Evolutionary conservation across 495 filamentous ascomycete genomes (phyloP).

Genomic region (Terfezia boudieri): DNA sequence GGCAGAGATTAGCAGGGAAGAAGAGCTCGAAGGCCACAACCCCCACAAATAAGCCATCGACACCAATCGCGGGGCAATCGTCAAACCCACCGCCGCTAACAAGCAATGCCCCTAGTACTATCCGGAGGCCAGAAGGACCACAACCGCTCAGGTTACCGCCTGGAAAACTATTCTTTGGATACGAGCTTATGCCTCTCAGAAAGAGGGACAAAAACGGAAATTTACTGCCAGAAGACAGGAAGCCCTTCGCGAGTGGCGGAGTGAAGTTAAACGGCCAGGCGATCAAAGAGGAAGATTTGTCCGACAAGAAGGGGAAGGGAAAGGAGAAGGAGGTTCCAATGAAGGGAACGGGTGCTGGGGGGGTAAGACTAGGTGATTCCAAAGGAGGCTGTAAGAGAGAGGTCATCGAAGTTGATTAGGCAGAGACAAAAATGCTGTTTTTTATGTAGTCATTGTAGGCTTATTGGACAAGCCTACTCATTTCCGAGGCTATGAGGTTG

Average conservation of each 20-base stretch:
- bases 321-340: slow-evolving; percentile 1
- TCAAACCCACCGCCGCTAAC: slow-evolving; percentile 32
- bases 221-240: slow-evolving; percentile 36
- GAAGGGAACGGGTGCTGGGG: not conserved
- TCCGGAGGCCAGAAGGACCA: slow-evolving; percentile 33
- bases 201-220: slow-evolving; percentile 50
- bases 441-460: too few species aligned
- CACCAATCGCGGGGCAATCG: slow-evolving; percentile 48
- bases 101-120: slow-evolving; percentile 19
- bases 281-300: slow-evolving; percentile 27
- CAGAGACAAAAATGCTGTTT: too few species aligned
- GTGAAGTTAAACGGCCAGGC: slow-evolving; percentile 55
- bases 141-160: slow-evolving; percentile 68
- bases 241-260: slow-evolving; percentile 66
- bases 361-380: not conserved
- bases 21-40: slow-evolving; percentile 43
- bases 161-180: slow-evolving; percentile 90
- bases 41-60: slow-evolving; percentile 58
- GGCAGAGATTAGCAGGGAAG: slow-evolving; percentile 54
- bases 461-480: too few species aligned
- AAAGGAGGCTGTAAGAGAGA: slow-evolving; percentile 4
- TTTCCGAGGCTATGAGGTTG: too few species aligned
- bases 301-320: slow-evolving; percentile 10
- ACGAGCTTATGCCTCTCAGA: slow-evolving; percentile 69
- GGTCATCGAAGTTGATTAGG: slow-evolving; percentile 6